Base-by-base conservation (phyloP, 2,329 filamentous ascomycete species). In the Penicillium vulpinum region DNA sequence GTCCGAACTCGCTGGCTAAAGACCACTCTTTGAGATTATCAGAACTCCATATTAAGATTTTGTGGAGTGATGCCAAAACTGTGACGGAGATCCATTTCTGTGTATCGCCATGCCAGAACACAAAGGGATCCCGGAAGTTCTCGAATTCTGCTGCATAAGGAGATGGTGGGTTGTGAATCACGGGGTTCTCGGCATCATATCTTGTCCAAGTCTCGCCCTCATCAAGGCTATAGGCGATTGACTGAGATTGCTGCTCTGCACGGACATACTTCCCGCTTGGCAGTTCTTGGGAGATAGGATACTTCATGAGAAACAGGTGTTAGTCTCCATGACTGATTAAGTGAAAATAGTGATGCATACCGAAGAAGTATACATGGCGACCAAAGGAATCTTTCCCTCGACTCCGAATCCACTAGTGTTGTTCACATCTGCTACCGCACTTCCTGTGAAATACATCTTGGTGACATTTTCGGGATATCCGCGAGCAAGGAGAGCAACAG, bases 401-500 rank as follows among this genome's bases (percentile, higher is more conserved):
- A 81, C 81, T 61, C 88, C 88, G 74, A 88, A 86, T 1, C 85
- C 85, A 15, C 84, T 87, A 0, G 85, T 87, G 66, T 89, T 88
- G 66, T 88, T 83, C 11, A 70, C 70, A 65, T 89, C 86, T 22
- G 85, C 73, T 0, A 88, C 84, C 7, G 77, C 79, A 46, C 81
- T 85, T 29, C 85, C 82, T 0, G 80, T 81, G 60, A 81, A 85
- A 41, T 83, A 79, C 53, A 72, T 78, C 13, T 75, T 72, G 0
- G 70, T 73, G 18, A 79, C 67, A 28, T 78, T 73, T 0, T 77
- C 74, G 0, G 81, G 81, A 44, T 75, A 83, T 18, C 66, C 66
- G 10, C 62, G 61, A 22, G 67, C 63, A 22, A 63, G 63, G 4
- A 89, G 74, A 10, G 85, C 85, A 60, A 88, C 84, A 5, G 82